Base-by-base conservation (phyloP, 805 yeast genomes). In the Yamadazyma ubonensis region DNA sequence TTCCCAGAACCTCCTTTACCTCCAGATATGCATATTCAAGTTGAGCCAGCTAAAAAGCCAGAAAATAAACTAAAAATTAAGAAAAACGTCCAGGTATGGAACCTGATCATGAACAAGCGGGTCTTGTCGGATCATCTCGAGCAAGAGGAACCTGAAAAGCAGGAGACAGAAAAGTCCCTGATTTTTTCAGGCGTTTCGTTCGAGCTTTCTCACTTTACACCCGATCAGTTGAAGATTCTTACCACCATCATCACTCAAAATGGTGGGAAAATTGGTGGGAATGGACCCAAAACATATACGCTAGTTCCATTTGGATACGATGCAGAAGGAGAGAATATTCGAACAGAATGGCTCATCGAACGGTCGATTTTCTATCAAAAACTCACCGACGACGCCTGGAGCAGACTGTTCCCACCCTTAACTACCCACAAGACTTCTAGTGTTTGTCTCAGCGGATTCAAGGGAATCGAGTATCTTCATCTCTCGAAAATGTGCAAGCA, bases 321-420 rank as follows among this genome's bases (percentile, higher is more conserved):
- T n/a, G 31, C 39, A 2, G 31, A 12, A 2, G 33, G 33, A 18
- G 12, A 9, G 12, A 26, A 4, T 12, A 45, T 80, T 0, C 75
- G 79, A 2, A 86, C 95, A 0, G 95, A 88, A 57, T 86, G 91
- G 85, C 81, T 82, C 48, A 61, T 88, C 9, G 96, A 87, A 58
- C 65, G 95, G 42, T 76, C 85, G 17, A 65, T 86, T 16, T 81
- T 73, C 59, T 79, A 79, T 49, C 71, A 75, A 31, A 55, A 60
- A 32, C 49, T 76, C 5, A 58, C 63, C 11, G 51, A 58, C 23
- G 95, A 83, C 53, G 56, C 64, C 11, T 86, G 96, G 96, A 75
- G 83, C 3, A 53, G 54, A 38, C 86, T 86, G 2, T 15, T 46
- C 2, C 31, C 27, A 10, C 17, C 10, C 31, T 6, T 30, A 8